Base-by-base conservation (phyloP, 2,329 filamentous ascomycete species). In the Cladosporium austrohemisphaericum region DNA sequence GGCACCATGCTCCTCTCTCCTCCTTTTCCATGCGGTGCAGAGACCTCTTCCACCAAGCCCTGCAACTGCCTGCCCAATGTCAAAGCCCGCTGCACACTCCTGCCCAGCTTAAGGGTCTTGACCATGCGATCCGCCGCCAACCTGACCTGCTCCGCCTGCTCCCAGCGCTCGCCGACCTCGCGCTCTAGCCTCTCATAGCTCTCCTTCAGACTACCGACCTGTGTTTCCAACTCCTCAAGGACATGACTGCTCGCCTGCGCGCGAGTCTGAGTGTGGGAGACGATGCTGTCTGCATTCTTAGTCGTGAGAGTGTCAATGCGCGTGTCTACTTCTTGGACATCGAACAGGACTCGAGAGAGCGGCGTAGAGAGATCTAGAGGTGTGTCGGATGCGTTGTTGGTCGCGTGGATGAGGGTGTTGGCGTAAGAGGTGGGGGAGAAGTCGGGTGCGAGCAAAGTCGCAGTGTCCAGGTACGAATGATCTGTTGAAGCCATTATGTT, bases 251-350 rank as follows among this genome's bases (percentile, higher is more conserved):
- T 89, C 2, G 89, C 83, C 25, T 81, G 77, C 11, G 83, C 86
- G 66, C 93, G 87, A 35, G 80, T 73, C 52, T 83, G 77, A 3
- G 91, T 94, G 68, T 96, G 79, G 23, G 83, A 74, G 16, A 98
- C 78, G 22, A 98, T 76, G 0, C 90, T 87, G 0, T 92, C 73
- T 2, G 93, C 90, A 22, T 85, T 87, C 55, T 86, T 84, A 2
- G 90, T 93, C 5, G 92, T 94, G 32, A 97, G 78, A 3, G 81
- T 80, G 67, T 98, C 89, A 55, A 98, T 95, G 65, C 95, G 90
- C 0, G 91, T 95, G 70, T 97, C 92, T 57, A 98, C 86, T 70
- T 97, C 93, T 66, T 97, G 93, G 3, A 93, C 85, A 69, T 98
- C 93, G 70, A 98, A 98, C 5, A 97, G 82, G 4, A 96, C 91